Evolutionary conservation across 2,329 filamentous ascomycete genomes (phyloP).

Genomic region (Cercospora sojina): DNA sequence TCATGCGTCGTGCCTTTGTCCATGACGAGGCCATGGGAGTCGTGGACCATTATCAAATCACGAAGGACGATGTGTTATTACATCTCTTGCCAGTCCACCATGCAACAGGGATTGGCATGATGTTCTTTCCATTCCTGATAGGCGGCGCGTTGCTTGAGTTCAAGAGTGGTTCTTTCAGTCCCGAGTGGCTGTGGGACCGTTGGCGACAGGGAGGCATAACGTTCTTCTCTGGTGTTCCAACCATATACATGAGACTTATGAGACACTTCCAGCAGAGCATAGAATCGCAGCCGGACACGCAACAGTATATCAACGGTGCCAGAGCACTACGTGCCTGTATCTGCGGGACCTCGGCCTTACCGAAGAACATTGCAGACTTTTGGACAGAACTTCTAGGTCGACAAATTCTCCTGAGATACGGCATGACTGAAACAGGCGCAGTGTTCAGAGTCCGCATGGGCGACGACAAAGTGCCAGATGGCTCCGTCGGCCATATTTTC

Average conservation of each 20-base stretch:
- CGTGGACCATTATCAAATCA: slow-evolving; percentile 43
- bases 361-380: slow-evolving; percentile 52
- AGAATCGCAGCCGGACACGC: slow-evolving; percentile 32
- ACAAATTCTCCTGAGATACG: slow-evolving; percentile 50
- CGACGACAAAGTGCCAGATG: slow-evolving; percentile 43
- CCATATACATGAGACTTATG: slow-evolving; percentile 52
- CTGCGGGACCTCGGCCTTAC: slow-evolving; percentile 51
- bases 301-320: slow-evolving; percentile 47
- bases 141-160: slow-evolving; percentile 51
- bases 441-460: slow-evolving; percentile 48
- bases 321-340: slow-evolving; percentile 44
- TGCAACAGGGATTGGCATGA: slow-evolving; percentile 53
- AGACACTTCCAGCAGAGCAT: slow-evolving; percentile 46
- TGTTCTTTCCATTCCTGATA: slow-evolving; percentile 49
- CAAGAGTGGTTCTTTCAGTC: slow-evolving; percentile 45
- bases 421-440: slow-evolving; percentile 54
- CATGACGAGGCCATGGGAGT: slow-evolving; percentile 42
- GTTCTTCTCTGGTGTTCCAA: slow-evolving; percentile 54
- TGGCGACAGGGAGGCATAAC: slow-evolving; percentile 45
- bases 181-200: slow-evolving; percentile 47
- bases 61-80: slow-evolving; percentile 46
- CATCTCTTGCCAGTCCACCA: slow-evolving; percentile 54
- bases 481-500: slow-evolving; percentile 49
- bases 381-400: slow-evolving; percentile 49
- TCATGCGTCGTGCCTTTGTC: slow-evolving; percentile 46